Base-by-base conservation (phyloP, 257 asterid genomes). In the Euphrasia confusa region DNA sequence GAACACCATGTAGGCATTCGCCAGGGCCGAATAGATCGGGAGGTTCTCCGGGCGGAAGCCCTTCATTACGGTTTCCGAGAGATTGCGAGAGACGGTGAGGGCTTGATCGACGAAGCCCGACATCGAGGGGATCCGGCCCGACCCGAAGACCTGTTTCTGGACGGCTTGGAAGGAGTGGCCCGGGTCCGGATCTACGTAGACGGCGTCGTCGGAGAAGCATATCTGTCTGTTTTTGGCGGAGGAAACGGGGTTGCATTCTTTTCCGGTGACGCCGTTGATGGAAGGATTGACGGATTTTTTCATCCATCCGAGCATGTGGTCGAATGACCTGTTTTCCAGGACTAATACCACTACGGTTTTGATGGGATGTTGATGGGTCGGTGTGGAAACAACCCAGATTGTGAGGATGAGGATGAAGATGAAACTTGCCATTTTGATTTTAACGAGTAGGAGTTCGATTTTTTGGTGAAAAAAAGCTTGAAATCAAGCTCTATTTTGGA, bases 231-330 rank as follows among this genome's bases (percentile, higher is more conserved):
- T 44, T 14, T 40, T 7, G 0, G 33, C 26, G 0, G 83, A 63
- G 1, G 90, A 63, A 54, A 67, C 48, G 0, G 85, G 74, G 63
- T 89, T 89, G 80, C 95, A 89, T 52, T 86, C 95, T 49, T 54
- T 50, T 0, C 95, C 96, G 0, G 87, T 84, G 35, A 89, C 94
- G 2, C 96, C 95, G 67, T 86, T 72, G 58, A 89, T 84, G 9
- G 68, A 39, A 3, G 95, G 90, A 44, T 80, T 86, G 3, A 86
- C 60, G 12, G 80, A 76, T 74, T 72, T 76, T 81, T 88, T 88
- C 94, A 89, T 79, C 95, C 96, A 89, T 0, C 96, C 96, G 2
- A 89, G 77, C 88, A 89, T 75, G 69, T 89, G 96, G 61, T 89
- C 95, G 60, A 89, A 89, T 6, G 96, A 89, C 45, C 95, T 72